Evolutionary conservation across 1,139 yeast genomes (phyloP).

Genomic region (Nadsonia commutata): DNA sequence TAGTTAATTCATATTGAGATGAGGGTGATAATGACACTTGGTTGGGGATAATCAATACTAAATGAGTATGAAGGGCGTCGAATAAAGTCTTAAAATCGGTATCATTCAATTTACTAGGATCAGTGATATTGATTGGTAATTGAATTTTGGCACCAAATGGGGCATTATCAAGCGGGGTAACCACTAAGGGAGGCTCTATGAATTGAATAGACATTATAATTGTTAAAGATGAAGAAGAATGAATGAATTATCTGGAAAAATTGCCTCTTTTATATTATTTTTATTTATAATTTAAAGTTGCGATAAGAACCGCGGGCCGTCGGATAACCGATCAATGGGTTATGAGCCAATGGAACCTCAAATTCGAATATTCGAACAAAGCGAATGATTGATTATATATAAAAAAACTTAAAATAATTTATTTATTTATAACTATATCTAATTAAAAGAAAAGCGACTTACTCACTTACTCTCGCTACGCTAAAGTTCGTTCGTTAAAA

Average conservation of each 20-base stretch:
- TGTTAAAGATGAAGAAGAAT: background rate
- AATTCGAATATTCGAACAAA: too few relatives aligned
- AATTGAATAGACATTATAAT: background rate
- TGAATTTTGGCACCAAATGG: conserved; percentile 55
- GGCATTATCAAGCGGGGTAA: conserved; percentile 30
- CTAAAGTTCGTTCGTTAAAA: background rate
- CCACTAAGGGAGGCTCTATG: background rate
- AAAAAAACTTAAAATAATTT: background rate
- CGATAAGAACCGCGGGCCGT: background rate
- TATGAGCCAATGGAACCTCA: too few relatives aligned
- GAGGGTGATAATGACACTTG: conserved; percentile 53
- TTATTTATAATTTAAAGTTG: background rate
- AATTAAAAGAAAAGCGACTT: background rate
- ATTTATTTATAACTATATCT: background rate
- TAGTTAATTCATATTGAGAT: conserved; percentile 60
- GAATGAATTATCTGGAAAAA: background rate
- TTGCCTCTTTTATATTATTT: background rate
- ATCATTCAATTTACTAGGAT: conserved; percentile 58
- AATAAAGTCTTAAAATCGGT: conserved; percentile 47
- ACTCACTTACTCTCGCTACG: too few relatives aligned
- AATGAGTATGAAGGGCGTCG: conserved; percentile 49
- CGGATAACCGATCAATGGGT: too few relatives aligned
- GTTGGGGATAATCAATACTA: conserved; percentile 59
- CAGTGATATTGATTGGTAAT: conserved; percentile 53
- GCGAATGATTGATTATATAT: too few relatives aligned